These are phyloP conservation scores for Mucuna pruriens DNA, from an alignment of 306 rosid genomes.

Conservation along the genomic window DNA sequence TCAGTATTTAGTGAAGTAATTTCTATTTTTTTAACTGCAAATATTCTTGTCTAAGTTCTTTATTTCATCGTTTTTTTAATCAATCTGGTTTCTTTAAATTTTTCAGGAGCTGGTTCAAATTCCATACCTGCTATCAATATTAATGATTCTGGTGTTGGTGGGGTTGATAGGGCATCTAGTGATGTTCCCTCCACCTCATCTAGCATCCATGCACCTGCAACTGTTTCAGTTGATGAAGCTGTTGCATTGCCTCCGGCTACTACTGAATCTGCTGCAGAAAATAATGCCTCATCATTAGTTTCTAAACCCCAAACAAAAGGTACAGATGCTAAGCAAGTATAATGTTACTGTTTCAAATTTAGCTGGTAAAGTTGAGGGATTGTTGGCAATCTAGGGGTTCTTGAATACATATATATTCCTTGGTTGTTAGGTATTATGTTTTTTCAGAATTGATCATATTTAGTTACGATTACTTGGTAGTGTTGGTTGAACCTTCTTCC, in stretches of 20 bases:
- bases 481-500: constrained; percentile 21
- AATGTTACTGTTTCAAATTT: constrained; percentile 27
- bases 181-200: constrained; percentile 62
- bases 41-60: constrained; percentile 30
- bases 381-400: constrained; percentile 3
- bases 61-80: constrained; percentile 29
- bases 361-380: constrained; percentile 14
- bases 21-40: constrained; percentile 18
- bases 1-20: constrained; percentile 36
- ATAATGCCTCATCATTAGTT: constrained; percentile 52
- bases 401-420: background rate
- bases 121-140: constrained; percentile 38
- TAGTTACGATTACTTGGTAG: constrained; percentile 30
- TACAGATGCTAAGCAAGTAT: constrained; percentile 37
- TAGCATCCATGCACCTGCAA: constrained; percentile 56
- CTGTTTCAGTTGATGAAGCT: constrained; percentile 49
- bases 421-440: constrained; percentile 9
- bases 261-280: constrained; percentile 44
- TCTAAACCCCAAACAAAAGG: constrained; percentile 84
- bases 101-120: constrained; percentile 47
- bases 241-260: constrained; percentile 46
- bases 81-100: constrained; percentile 29
- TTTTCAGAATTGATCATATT: background rate
- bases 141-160: constrained; percentile 43
- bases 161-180: constrained; percentile 44